These are phyloP conservation scores for Irpex sp. DNA, from an alignment of 1,284 basidiomycete species.

Conservation along the genomic window DNA sequence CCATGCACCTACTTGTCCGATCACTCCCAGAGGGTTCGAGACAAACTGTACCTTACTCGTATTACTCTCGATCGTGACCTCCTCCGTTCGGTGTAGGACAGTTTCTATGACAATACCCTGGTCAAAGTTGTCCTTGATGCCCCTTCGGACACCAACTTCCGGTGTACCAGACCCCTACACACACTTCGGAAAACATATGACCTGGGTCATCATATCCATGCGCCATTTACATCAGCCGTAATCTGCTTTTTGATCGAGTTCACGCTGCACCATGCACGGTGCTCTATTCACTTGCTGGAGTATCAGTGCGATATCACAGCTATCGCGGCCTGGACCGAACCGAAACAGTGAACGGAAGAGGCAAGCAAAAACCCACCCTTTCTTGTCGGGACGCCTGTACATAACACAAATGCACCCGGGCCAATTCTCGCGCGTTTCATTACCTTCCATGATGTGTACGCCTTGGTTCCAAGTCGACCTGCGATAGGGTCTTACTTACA, in stretches of 20 bases:
- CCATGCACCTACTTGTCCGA: too few species aligned
- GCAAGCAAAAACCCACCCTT: too few species aligned
- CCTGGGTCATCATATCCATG: not conserved
- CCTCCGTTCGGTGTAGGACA: not conserved
- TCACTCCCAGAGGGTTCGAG: not conserved
- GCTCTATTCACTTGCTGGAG: too few species aligned
- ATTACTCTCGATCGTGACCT: not conserved
- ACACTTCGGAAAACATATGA: not conserved
- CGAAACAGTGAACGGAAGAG: too few species aligned
- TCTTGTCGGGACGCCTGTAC: too few species aligned
- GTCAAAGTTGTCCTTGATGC: not conserved
- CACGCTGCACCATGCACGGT: too few species aligned
- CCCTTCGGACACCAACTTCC: not conserved
- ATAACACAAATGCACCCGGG: too few species aligned
- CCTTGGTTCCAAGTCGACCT: not conserved
- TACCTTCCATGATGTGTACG: not conserved
- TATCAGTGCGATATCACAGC: too few species aligned
- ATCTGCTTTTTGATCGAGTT: not conserved
- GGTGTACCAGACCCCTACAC: not conserved
- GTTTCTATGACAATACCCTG: not conserved
- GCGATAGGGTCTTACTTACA: not conserved
- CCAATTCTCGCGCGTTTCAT: too few species aligned
- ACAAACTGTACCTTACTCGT: not conserved
- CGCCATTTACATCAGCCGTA: not conserved
- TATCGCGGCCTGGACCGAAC: too few species aligned